phyloP scores from a whole-genome alignment of 371 early-diverging fungal species.

The Rhizopus arrhizus region DNA sequence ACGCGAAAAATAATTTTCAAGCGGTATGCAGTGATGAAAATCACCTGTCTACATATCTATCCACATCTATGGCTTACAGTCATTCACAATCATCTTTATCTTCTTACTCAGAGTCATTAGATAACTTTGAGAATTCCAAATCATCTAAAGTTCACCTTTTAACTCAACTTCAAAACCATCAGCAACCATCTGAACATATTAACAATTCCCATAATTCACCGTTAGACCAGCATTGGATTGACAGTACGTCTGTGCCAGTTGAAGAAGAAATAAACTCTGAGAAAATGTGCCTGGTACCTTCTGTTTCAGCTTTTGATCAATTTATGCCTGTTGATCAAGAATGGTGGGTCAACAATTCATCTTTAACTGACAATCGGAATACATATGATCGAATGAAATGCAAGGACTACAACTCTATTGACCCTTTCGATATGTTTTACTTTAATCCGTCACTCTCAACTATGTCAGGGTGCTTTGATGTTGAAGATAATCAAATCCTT shows the following conservation, averaged over 20 bases:
- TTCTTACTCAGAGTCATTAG: conserved; percentile 1
- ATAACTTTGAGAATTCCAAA: neutral
- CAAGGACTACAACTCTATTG: too few relatives aligned
- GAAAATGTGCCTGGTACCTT: neutral
- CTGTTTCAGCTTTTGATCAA: neutral
- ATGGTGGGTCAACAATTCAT: neutral
- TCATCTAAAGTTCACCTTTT: neutral
- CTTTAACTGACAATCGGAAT: neutral
- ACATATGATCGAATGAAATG: too few relatives aligned
- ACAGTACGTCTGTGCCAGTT: too few relatives aligned
- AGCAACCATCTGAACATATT: too few relatives aligned
- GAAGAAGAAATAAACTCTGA: neutral
- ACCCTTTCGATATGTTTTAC: neutral
- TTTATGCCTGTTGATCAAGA: neutral
- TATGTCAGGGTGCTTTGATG: neutral
- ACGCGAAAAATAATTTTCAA: neutral
- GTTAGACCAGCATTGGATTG: too few relatives aligned
- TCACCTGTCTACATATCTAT: neutral
- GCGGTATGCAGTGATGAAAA: neutral
- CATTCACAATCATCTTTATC: conserved; percentile 1
- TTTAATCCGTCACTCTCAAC: neutral
- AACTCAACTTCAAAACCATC: too few relatives aligned
- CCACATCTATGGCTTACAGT: neutral
- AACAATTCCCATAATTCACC: too few relatives aligned
- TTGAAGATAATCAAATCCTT: neutral